phyloP scores from a whole-genome alignment of 2,329 filamentous ascomycete species.

The Keithomyces neogunnii region DNA sequence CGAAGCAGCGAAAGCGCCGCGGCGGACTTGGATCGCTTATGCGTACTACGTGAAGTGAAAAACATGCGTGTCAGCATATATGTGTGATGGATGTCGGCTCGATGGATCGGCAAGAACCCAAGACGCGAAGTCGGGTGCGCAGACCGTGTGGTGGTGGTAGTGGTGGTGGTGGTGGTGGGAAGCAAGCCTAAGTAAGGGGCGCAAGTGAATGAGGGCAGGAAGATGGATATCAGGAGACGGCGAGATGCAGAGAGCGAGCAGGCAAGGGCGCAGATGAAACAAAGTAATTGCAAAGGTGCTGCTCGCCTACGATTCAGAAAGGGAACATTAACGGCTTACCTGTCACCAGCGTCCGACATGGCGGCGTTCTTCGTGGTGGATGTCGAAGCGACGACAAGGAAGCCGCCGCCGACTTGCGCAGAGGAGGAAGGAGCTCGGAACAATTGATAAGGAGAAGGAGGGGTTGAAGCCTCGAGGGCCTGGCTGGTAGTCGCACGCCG shows the following conservation, averaged over 20 bases:
- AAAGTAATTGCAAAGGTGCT: too few relatives aligned
- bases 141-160: not conserved
- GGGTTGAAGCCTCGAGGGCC: too few relatives aligned
- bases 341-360: constrained; percentile 24
- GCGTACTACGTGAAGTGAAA: constrained; percentile 15
- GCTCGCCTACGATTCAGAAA: not conserved
- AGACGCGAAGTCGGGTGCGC: not conserved
- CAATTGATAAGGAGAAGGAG: too few relatives aligned
- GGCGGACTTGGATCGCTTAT: constrained; percentile 47
- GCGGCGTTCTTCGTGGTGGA: not conserved
- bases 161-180: not conserved
- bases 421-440: not conserved
- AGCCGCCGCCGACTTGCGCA: not conserved
- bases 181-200: not conserved
- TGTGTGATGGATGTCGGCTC: not conserved
- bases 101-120: too few relatives aligned
- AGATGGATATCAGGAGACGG: not conserved
- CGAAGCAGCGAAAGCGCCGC: constrained; percentile 45
- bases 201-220: not conserved
- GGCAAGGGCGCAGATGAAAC: too few relatives aligned
- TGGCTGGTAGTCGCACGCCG: too few relatives aligned
- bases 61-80: not conserved
- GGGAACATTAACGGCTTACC: constrained; percentile 12
- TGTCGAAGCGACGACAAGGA: not conserved
- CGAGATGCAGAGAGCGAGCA: not conserved